These are phyloP conservation scores for Austroboletus novae-zelandiae DNA, from an alignment of 1,284 basidiomycete genomes.

Conservation along the genomic window DNA sequence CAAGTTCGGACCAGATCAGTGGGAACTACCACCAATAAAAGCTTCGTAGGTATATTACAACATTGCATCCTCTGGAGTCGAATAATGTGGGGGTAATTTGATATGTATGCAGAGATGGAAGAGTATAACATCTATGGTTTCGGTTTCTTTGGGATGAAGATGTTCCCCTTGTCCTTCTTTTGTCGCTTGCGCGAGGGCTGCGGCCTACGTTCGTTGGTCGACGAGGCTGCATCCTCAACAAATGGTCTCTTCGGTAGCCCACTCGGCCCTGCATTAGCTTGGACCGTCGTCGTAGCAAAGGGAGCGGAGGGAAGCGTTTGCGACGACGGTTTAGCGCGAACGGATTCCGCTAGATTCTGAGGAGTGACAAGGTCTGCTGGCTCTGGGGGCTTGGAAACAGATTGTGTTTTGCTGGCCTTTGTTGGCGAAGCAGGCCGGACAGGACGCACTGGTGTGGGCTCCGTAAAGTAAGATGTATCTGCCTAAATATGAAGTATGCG, in stretches of 20 bases:
- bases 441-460: constrained; percentile 11
- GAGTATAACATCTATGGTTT: constrained; percentile 20
- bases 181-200: constrained; percentile 33
- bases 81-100: constrained; percentile 8
- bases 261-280: constrained; percentile 2
- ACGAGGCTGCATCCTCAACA: constrained; percentile 16
- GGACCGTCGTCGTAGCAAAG: not conserved
- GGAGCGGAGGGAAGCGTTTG: constrained; percentile 10
- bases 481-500: constrained; percentile 28
- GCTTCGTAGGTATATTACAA: constrained; percentile 28
- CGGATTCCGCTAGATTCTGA: constrained; percentile 28
- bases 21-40: constrained; percentile 82
- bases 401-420: constrained; percentile 19
- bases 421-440: constrained; percentile 19
- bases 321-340: constrained; percentile 26
- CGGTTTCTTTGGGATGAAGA: constrained; percentile 50
- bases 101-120: constrained; percentile 1
- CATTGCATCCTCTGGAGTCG: constrained; percentile 8
- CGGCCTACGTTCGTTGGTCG: constrained; percentile 10
- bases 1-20: constrained; percentile 77
- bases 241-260: constrained; percentile 24
- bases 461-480: constrained; percentile 39
- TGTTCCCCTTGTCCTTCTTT: constrained; percentile 41
- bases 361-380: constrained; percentile 33
- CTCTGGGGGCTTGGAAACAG: constrained; percentile 17